phyloP scores from a whole-genome alignment of 2,329 filamentous ascomycete genomes.

The Colletotrichum phormii region DNA sequence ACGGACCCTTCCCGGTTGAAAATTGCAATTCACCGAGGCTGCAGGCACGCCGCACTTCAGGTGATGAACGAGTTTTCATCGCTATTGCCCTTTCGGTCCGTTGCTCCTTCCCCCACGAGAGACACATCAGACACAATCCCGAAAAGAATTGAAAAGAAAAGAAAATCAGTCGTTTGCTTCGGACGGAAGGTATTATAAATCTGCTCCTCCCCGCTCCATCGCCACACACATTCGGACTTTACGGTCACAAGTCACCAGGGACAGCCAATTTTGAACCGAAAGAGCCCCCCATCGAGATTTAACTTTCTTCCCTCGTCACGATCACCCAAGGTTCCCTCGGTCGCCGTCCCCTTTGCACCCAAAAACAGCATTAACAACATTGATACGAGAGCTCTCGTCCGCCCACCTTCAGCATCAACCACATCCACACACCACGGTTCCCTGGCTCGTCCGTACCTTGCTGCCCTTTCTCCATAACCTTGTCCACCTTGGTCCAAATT shows the following conservation, averaged over 20 bases:
- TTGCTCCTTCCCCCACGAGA: conserved; percentile 6
- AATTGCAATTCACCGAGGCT: neutral
- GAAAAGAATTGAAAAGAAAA: neutral
- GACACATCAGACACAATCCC: neutral
- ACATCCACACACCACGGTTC: neutral
- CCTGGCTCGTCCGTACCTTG: neutral
- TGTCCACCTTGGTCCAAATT: neutral
- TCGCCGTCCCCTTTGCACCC: neutral
- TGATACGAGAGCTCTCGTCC: neutral
- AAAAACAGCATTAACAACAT: neutral
- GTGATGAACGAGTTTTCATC: neutral
- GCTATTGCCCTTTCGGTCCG: neutral
- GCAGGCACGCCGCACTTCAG: neutral
- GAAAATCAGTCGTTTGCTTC: neutral
- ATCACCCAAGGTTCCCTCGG: neutral
- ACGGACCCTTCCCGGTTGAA: conserved; percentile 19
- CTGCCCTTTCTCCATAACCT: conserved; percentile 7
- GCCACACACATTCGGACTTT: neutral
- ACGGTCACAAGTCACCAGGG: conserved; percentile 1
- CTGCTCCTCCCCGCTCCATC: conserved; percentile 15
- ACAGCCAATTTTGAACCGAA: neutral
- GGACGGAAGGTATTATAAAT: conserved; percentile 16
- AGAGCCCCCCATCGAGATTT: neutral
- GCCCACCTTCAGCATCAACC: neutral
- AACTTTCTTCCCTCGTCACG: neutral